Base-by-base conservation (phyloP, 495 filamentous ascomycete species). In the Darksidea phi region DNA sequence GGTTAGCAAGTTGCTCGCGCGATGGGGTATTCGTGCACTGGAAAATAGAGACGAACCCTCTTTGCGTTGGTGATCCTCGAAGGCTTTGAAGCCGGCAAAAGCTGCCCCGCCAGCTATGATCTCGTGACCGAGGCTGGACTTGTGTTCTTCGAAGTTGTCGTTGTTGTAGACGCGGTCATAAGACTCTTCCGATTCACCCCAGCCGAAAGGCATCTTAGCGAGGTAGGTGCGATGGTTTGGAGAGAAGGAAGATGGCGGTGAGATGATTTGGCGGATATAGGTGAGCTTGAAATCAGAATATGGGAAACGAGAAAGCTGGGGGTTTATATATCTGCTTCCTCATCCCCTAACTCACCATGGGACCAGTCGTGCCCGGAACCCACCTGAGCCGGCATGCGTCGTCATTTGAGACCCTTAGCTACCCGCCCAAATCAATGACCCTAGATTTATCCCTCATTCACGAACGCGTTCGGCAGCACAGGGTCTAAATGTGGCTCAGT, bases 1-100 rank as follows among this genome's bases (percentile, higher is more conserved):
- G 20, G 2, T 17, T 59, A 32, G 59, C 32, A 15, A 13, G 13
- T 13, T 20, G 41, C 21, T 41, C 6, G 8, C 6, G 24, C 51
- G 42, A 43, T 32, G 18, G 15, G 38, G 28, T 2, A 36, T 13
- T 13, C 8, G 24, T 23, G 48, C 26, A 8, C 26, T 7, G 53
- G 15, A 26, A 41, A n/a, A n/a, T n/a, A n/a, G n/a, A 43, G 48
- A 56, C 77, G 46, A 79, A 86, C 86, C 88, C 75, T 90, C 78
- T 56, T 77, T 79, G 71, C 86, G 85, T 76, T 90, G 85, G 57
- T 84, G 76, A 72, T 91, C 84, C 74, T 92, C 89, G 72, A 85
- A 92, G 15, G 84, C 75, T 79, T 90, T 89, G 81, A 94, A 86
- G 58, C 82, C 89, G 63, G 83, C 88, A 69, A 92, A 91, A 59